Evolutionary conservation across 305 asterid species (phyloP).

Genomic region (Fraxinus floribunda): DNA sequence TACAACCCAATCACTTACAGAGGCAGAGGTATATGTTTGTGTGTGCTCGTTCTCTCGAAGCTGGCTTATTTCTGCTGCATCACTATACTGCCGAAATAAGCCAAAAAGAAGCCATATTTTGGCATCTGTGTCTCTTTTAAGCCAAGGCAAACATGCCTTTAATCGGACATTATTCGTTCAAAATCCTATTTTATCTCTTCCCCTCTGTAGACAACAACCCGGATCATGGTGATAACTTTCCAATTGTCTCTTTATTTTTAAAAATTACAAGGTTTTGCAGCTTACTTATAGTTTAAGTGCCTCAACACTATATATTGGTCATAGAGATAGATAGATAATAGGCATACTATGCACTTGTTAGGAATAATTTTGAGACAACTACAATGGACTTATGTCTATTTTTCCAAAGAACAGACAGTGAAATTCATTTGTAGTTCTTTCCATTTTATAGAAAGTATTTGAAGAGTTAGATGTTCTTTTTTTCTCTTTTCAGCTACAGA

Average conservation of each 20-base stretch:
- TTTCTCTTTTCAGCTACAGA: constrained; percentile 62
- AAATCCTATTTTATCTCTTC: neutral
- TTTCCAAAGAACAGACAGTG: neutral
- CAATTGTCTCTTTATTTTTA: neutral
- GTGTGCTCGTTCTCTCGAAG: neutral
- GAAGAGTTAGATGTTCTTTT: neutral
- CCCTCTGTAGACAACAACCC: neutral
- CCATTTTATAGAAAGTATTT: neutral
- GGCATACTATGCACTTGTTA: neutral
- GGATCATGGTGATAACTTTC: neutral
- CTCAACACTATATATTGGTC: neutral
- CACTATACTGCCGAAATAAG: neutral
- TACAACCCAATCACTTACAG: neutral
- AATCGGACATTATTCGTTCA: neutral
- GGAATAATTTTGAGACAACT: neutral
- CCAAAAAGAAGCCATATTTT: neutral
- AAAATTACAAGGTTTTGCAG: neutral
- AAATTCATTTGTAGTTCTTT: neutral
- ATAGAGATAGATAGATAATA: neutral
- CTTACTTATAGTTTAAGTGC: neutral
- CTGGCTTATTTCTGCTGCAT: neutral
- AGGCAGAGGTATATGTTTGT: neutral
- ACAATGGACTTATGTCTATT: neutral
- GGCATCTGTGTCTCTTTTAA: neutral
- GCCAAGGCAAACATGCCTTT: neutral